Evolutionary conservation across 1,284 basidiomycete genomes (phyloP).

Genomic region (Moniliophthora roreri): DNA sequence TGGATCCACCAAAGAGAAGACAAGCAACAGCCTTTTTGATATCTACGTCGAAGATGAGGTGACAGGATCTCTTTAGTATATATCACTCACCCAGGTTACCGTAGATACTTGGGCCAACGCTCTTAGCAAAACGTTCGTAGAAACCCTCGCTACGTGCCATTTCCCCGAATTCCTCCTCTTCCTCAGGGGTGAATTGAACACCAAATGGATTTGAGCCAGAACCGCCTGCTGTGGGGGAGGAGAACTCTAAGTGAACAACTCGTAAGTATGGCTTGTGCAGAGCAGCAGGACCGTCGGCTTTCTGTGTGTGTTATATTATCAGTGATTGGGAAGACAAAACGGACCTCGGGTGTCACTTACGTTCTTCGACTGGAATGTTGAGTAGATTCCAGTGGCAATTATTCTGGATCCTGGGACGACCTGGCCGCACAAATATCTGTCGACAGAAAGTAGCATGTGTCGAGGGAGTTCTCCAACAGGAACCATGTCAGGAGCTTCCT

Average conservation of each 20-base stretch:
- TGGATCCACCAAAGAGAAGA: constrained; percentile 96
- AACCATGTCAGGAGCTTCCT: constrained; percentile 99
- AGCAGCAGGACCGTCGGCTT: constrained; percentile 75
- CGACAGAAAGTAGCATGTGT: constrained; percentile 92
- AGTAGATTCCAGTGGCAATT: constrained; percentile 95
- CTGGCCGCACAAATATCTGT: constrained; percentile 86
- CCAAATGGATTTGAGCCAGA: constrained; percentile 77
- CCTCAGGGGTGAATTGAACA: constrained; percentile 88
- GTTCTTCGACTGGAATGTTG: constrained; percentile 91
- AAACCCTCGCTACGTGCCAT: constrained; percentile 89
- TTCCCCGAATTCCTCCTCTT: constrained; percentile 94
- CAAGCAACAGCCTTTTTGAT: constrained; percentile 99
- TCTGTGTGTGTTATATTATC: constrained; percentile 41
- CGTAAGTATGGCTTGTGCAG: constrained; percentile 95
- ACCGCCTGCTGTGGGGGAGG: constrained; percentile 70
- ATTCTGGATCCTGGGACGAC: constrained; percentile 95
- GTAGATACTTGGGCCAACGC: constrained; percentile 97
- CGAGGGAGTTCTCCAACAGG: constrained; percentile 97
- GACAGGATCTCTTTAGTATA: neutral
- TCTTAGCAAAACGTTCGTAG: constrained; percentile 92
- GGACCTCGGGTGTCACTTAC: constrained; percentile 39
- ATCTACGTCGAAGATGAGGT: constrained; percentile 48
- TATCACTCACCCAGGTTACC: constrained; percentile 78
- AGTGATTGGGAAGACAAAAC: neutral
- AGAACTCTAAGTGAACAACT: constrained; percentile 89